A percentile compares a stretch with the other conserved stretches of the same genome.
Evolutionary conservation across 2,329 filamentous ascomycete genomes (phyloP).

Genomic region (Fusarium oxysporum): DNA sequence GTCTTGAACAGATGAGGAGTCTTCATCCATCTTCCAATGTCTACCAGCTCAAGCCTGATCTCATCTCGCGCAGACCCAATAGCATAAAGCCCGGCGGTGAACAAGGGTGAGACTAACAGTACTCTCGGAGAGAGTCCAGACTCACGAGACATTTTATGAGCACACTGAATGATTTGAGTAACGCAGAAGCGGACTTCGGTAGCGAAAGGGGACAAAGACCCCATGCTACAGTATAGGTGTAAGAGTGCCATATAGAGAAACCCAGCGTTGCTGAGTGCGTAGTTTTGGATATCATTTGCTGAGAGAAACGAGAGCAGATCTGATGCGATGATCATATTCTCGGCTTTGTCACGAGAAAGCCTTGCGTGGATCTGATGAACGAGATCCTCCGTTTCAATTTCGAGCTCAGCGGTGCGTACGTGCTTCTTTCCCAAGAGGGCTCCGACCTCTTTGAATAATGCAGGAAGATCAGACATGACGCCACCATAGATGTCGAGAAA

Average conservation of each 20-base stretch:
- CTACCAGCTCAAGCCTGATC: conserved; percentile 2
- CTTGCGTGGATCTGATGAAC: conserved; percentile 1
- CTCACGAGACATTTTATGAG: conserved; percentile 5
- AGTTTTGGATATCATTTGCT: conserved; percentile 18
- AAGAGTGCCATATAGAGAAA: conserved; percentile 32
- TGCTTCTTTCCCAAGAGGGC: background rate
- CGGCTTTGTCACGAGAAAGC: background rate
- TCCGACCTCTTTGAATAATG: conserved; percentile 24
- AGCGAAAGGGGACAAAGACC: background rate
- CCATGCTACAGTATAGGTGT: conserved; percentile 17
- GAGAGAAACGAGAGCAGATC: conserved; percentile 3
- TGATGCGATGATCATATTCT: background rate
- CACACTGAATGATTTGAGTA: conserved; percentile 12
- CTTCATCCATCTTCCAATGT: conserved; percentile 30
- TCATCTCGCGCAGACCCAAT: background rate
- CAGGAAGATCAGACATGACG: conserved; percentile 29
- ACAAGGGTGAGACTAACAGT: conserved; percentile 23
- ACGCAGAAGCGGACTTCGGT: conserved; percentile 11
- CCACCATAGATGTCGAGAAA: conserved; percentile 31
- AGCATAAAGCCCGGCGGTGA: conserved; percentile 25
- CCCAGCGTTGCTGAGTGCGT: conserved; percentile 24
- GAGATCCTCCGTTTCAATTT: background rate
- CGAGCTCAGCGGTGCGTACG: background rate
- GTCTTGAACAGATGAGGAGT: conserved; percentile 29
- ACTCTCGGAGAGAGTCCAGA: conserved; percentile 20